Evolutionary conservation across 164 flowering plant genomes (phyloP).

Genomic region (Sextonia rubra): DNA sequence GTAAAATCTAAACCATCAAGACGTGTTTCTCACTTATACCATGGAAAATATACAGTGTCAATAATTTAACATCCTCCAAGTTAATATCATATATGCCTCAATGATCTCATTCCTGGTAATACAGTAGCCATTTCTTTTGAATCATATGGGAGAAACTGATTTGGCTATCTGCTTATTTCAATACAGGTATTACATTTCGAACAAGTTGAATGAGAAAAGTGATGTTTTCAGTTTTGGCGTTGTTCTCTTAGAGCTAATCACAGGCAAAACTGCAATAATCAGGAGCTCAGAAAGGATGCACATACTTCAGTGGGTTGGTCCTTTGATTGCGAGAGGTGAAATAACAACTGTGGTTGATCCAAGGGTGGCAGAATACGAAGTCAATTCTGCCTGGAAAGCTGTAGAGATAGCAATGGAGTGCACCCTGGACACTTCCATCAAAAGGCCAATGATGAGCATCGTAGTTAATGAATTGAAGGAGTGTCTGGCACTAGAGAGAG

Average conservation of each 20-base stretch:
- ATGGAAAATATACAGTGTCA: no score
- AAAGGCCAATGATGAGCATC: slow-evolving; percentile 36
- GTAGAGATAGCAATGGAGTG: slow-evolving; percentile 46
- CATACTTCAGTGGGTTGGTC: slow-evolving; percentile 28
- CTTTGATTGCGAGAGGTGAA: slow-evolving; percentile 33
- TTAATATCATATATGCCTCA: not conserved
- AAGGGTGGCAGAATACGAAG: slow-evolving; percentile 24
- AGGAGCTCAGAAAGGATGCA: no score
- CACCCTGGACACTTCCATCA: slow-evolving; percentile 11
- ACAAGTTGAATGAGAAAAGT: no score
- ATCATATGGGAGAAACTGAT: not conserved
- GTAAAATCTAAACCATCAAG: no score
- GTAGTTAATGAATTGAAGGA: slow-evolving; percentile 17
- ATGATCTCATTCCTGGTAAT: not conserved
- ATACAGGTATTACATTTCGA: slow-evolving; percentile 27
- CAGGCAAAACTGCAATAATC: no score
- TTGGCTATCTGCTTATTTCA: not conserved
- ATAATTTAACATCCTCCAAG: no score
- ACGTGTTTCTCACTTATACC: no score
- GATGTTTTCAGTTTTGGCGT: no score
- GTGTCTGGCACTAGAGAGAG: slow-evolving; percentile 24
- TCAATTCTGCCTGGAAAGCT: slow-evolving; percentile 38
- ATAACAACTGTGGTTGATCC: slow-evolving; percentile 33
- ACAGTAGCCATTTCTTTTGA: not conserved
- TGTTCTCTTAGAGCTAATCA: no score